These are phyloP conservation scores for Cladophialophora carrionii DNA, from an alignment of 2,329 filamentous ascomycete species.

Conservation along the genomic window DNA sequence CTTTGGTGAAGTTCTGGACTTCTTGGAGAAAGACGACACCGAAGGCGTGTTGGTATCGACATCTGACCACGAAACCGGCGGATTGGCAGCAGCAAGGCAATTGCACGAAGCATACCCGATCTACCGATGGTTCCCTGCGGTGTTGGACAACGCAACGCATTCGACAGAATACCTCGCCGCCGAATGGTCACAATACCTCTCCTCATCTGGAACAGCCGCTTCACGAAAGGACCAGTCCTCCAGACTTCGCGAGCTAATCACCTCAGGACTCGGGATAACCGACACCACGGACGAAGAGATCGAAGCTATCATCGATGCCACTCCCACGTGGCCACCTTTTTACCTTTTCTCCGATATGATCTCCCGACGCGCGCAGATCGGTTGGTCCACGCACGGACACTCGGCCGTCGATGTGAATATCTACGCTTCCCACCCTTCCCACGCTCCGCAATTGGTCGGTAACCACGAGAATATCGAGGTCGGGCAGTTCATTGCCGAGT, in stretches of 20 bases:
- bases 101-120: constrained; percentile 65
- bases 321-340: constrained; percentile 58
- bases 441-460: constrained; percentile 68
- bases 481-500: constrained; percentile 76
- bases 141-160: constrained; percentile 77
- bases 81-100: constrained; percentile 78
- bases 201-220: constrained; percentile 19
- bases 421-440: constrained; percentile 74
- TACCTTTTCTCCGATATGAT: constrained; percentile 81
- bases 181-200: constrained; percentile 65
- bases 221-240: constrained; percentile 31
- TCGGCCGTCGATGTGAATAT: constrained; percentile 95
- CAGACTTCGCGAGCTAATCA: constrained; percentile 59
- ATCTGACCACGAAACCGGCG: constrained; percentile 95
- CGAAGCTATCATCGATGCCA: constrained; percentile 61
- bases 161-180: constrained; percentile 71
- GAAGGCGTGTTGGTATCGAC: constrained; percentile 80
- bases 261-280: constrained; percentile 72
- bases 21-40: constrained; percentile 72
- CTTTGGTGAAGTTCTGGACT: constrained; percentile 81
- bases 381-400: constrained; percentile 94
- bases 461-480: constrained; percentile 97
- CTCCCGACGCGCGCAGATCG: constrained; percentile 84
- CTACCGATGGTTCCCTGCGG: constrained; percentile 79
- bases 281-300: constrained; percentile 76